Conservation (phyloP, 176 grass and related monocot genomes). For the Eragrostis curvula region DNA sequence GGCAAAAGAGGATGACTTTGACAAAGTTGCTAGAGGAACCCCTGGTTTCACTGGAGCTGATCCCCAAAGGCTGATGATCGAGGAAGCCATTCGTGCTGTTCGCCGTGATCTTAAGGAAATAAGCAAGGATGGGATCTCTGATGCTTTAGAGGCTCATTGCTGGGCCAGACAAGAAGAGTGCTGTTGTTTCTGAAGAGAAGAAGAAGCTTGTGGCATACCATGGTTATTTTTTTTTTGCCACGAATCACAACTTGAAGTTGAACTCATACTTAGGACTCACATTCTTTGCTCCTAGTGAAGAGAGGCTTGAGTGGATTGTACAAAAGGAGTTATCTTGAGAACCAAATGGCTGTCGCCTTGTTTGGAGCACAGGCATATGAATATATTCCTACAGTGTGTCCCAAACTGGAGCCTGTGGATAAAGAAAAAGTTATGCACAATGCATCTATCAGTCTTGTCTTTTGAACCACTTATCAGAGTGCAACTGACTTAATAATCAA, state of each 20-base stretch:
- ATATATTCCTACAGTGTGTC: background rate
- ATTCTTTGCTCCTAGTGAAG: conserved; percentile 97
- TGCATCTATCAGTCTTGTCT: no score
- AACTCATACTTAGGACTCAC: conserved; percentile 56
- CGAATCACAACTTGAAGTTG: background rate
- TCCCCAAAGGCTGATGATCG: conserved; percentile 94
- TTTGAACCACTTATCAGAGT: no score
- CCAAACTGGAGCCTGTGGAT: no score
- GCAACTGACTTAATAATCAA: no score
- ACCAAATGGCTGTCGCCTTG: conserved; percentile 97
- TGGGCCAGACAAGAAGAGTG: conserved; percentile 98
- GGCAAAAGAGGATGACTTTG: conserved; percentile 94
- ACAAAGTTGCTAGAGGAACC: conserved; percentile 93
- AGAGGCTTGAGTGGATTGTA: conserved; percentile 90
- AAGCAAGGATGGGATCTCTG: conserved; percentile 98
- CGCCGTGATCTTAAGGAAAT: conserved; percentile 98
- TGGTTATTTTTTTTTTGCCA: conserved; percentile 52
- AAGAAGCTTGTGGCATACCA: conserved; percentile 97
- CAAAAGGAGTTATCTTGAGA: conserved; percentile 95
- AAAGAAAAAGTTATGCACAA: no score
- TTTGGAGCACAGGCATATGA: no score
- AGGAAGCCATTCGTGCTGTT: conserved; percentile 93
- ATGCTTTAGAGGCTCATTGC: conserved; percentile 99
- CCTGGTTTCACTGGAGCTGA: conserved; percentile 98
- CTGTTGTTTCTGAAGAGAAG: conserved; percentile 95